Conservation (phyloP, 345 rosid genomes). For the Luvunga scandens region DNA sequence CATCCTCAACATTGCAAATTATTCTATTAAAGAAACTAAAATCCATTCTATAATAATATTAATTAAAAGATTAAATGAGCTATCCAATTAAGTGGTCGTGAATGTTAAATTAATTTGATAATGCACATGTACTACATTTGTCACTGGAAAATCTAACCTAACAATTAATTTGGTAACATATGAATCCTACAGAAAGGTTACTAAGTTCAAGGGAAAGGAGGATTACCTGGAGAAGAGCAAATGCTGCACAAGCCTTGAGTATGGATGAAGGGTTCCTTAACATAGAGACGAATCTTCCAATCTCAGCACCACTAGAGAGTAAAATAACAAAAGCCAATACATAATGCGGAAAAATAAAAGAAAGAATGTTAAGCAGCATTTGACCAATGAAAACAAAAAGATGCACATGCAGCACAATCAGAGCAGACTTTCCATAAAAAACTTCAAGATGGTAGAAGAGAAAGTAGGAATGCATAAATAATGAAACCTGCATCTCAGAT, state of each 20-base stretch:
- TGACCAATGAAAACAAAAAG: background rate
- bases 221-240: slow-evolving; percentile 45
- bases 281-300: slow-evolving; percentile 44
- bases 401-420: background rate
- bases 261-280: slow-evolving; percentile 32
- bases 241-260: slow-evolving; percentile 37
- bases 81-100: background rate
- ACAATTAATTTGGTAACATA: background rate
- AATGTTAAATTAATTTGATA: background rate
- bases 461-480: background rate
- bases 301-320: slow-evolving; percentile 31
- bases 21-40: background rate
- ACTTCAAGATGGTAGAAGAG: background rate
- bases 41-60: background rate
- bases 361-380: background rate
- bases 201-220: background rate
- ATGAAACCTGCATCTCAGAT: slow-evolving; percentile 40
- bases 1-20: background rate
- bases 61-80: background rate
- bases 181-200: background rate
- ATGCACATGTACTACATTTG: background rate
- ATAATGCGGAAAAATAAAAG: background rate
- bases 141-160: background rate
- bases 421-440: background rate
- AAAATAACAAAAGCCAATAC: background rate